Base-by-base conservation (phyloP, 805 yeast species). In the Candida sphagnicola region DNA sequence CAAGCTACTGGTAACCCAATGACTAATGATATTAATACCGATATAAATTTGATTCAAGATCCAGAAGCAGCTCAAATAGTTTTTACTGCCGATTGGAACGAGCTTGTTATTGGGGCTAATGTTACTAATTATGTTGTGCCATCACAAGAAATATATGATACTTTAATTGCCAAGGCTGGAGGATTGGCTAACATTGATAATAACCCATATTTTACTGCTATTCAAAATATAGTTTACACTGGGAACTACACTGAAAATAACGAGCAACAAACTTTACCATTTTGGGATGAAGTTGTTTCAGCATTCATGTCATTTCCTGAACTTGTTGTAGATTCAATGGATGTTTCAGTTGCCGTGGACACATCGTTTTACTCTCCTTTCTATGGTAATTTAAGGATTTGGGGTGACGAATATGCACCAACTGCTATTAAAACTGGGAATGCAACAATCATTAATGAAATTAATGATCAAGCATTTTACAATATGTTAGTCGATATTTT, bases 1-100 rank as follows among this genome's bases (percentile, higher is more conserved):
- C 63, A 60, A 35, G 66, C 61, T 23, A 51, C 61, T 16, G 54
- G 54, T 8, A 42, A 41, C 5, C 41, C 42, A 24, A 33, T 40
- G 4, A 41, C 41, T 6, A 56, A 59, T 34, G 72, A 67, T 44
- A 54, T 67, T 45, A 62, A 64, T 54, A 64, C 71, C 28, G 73
- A 69, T 45, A 64, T 69, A 51, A 67, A 69, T 51, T 48, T 67
- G 37, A 65, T 67, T 42, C 64, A 62, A 45, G 74, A 67, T 46
- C 72, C 74, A 11, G 74, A 67, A 49, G 73, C 69, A 13, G 72
- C 74, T 24, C 70, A 67, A 48, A 65, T 63, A 8, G 67, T 59
- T n/a, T 44, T 67, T 32, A 59, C 70, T 25, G 67, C 70, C 6
- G 57, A 59, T 18, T 67, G 72, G 72, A 57, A 55, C 16, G 59